Evolutionary conservation across 2,329 filamentous ascomycete genomes (phyloP).

Genomic region (Zarea fungicola): DNA sequence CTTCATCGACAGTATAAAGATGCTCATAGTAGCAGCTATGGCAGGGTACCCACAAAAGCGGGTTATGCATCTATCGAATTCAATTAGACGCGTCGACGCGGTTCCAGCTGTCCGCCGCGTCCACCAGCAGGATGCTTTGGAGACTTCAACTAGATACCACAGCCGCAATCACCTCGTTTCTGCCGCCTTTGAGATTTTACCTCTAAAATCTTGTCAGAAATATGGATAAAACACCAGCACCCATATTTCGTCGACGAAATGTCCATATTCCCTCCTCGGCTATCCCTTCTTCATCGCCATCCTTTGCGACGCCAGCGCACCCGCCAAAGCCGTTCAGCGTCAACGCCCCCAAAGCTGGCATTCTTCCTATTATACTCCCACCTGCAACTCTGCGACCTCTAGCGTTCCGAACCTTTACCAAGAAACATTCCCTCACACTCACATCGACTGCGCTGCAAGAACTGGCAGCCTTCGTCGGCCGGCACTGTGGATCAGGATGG

Average conservation of each 20-base stretch:
- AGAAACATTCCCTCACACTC: constrained; percentile 92
- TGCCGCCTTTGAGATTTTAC: neutral
- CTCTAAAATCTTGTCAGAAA: constrained; percentile 2
- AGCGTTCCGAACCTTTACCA: constrained; percentile 93
- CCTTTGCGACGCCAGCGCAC: constrained; percentile 81
- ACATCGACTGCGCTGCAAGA: constrained; percentile 81
- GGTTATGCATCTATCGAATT: constrained; percentile 25
- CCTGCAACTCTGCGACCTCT: constrained; percentile 81
- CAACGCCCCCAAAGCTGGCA: constrained; percentile 52
- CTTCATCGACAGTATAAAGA: constrained; percentile 7
- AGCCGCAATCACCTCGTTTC: neutral
- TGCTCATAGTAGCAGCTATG: neutral
- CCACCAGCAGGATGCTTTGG: neutral
- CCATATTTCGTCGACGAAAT: constrained; percentile 32
- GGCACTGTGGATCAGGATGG: constrained; percentile 94
- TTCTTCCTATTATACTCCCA: constrained; percentile 85
- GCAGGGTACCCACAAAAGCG: constrained; percentile 2
- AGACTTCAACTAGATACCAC: neutral
- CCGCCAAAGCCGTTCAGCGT: constrained; percentile 62
- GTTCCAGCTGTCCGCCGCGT: constrained; percentile 12
- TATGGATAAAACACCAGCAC: constrained; percentile 36
- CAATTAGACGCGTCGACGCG: constrained; percentile 38
- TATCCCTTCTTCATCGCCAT: constrained; percentile 83
- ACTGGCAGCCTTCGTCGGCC: constrained; percentile 83
- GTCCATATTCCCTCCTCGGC: constrained; percentile 42